Percentiles rank a stretch among this genome's conserved stretches.
Evolutionary conservation across 2,329 filamentous ascomycete species (phyloP).

Genomic region (Paraphoma chrysanthemicola): DNA sequence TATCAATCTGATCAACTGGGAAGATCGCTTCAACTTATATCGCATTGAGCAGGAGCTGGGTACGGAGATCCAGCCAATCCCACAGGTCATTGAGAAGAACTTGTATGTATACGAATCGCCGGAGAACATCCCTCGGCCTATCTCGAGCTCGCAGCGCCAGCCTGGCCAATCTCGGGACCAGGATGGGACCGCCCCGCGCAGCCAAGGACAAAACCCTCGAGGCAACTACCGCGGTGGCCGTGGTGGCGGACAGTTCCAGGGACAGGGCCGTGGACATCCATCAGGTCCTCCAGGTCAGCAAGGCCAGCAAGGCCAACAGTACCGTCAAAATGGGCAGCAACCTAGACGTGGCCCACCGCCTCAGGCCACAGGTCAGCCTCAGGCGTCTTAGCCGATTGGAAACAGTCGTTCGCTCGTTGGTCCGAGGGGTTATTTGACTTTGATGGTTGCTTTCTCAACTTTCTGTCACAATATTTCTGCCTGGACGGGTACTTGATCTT

Average conservation of each 20-base stretch:
- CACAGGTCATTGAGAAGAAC: slow-evolving; percentile 92
- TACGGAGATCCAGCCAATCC: slow-evolving; percentile 97
- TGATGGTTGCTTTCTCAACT: slow-evolving; percentile 17
- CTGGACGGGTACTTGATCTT: slow-evolving; percentile 25
- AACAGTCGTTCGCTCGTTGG: slow-evolving; percentile 16
- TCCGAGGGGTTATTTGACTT: slow-evolving; percentile 42
- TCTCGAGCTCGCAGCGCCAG: slow-evolving; percentile 59
- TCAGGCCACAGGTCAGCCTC: slow-evolving; percentile 40
- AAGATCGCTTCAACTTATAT: slow-evolving; percentile 98
- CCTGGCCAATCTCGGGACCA: slow-evolving; percentile 38
- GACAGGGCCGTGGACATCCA: slow-evolving; percentile 35
- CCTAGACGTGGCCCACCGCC: slow-evolving; percentile 44
- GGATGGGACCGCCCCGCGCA: slow-evolving; percentile 28
- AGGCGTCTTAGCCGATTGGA: slow-evolving; percentile 22
- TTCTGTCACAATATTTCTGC: slow-evolving; percentile 41
- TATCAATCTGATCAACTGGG: slow-evolving; percentile 99
- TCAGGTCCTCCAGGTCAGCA: slow-evolving; percentile 31
- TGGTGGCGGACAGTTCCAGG: slow-evolving; percentile 42
- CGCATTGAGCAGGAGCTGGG: slow-evolving; percentile 97
- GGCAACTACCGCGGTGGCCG: slow-evolving; percentile 44
- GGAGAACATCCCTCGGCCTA: slow-evolving; percentile 89
- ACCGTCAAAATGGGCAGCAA: slow-evolving; percentile 44
- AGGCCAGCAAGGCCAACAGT: slow-evolving; percentile 27
- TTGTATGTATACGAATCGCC: slow-evolving; percentile 98
- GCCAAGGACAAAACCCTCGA: slow-evolving; percentile 33